Percentiles rank a stretch among this genome's conserved stretches.
Evolutionary conservation across 306 rosid species (phyloP).

Genomic region (Fagus sylvatica): DNA sequence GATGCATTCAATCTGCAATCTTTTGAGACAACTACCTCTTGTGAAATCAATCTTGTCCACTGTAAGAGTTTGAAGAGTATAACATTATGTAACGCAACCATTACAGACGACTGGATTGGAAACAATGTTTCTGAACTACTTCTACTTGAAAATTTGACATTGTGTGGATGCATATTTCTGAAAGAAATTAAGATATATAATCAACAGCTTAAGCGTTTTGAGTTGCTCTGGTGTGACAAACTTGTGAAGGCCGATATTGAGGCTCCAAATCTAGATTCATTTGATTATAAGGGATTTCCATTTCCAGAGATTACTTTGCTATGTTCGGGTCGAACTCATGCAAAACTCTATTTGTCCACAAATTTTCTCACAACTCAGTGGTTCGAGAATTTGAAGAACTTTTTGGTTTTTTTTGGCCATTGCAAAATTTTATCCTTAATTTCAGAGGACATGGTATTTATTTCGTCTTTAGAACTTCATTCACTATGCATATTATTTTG

Average conservation of each 20-base stretch:
- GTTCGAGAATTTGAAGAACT: not conserved
- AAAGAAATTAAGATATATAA: not conserved
- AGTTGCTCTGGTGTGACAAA: not conserved
- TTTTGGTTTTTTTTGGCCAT: not conserved
- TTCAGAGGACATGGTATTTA: not conserved
- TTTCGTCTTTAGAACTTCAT: not conserved
- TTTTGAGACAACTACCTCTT: not conserved
- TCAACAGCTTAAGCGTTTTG: not conserved
- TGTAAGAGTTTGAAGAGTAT: not conserved
- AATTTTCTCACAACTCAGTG: too few species aligned
- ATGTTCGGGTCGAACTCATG: not conserved
- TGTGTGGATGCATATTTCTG: not conserved
- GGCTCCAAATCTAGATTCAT: slow-evolving; percentile 7
- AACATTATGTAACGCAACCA: not conserved
- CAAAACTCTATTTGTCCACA: not conserved
- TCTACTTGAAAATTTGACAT: not conserved
- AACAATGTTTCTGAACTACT: not conserved
- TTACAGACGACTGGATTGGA: not conserved
- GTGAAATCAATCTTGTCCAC: not conserved
- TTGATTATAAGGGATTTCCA: not conserved
- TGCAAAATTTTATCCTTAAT: slow-evolving; percentile 1
- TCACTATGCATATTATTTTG: not conserved
- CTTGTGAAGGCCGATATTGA: not conserved
- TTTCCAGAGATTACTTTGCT: not conserved
- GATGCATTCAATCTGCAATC: not conserved